Base-by-base conservation (phyloP, 1,284 basidiomycete genomes). In the Tremellales sp. region DNA sequence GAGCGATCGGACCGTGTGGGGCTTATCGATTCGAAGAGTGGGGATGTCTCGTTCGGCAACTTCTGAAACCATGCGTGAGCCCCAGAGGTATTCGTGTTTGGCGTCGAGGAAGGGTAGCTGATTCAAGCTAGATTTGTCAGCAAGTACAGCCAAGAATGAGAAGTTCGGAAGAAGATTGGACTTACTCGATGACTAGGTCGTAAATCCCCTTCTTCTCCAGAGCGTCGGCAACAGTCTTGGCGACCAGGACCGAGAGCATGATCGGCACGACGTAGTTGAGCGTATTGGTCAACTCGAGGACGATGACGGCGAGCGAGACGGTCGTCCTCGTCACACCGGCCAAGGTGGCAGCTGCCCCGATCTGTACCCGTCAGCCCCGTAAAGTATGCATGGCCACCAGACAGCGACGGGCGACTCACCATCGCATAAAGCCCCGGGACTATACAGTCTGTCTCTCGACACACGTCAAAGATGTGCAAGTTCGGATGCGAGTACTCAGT, bases 191-290 rank as follows among this genome's bases (percentile, higher is more conserved):
- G 51, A 92, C 89, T 26, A 97, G 81, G 69, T 97, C 93, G 67
- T 97, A 96, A 48, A 96, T 93, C 11, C 90, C 89, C 70, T 93
- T 94, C 19, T 88, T 88, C 70, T 97, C 89, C 60, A 98, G 75
- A 5, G 86, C 86, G 70, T 97, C 92, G 13, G 88, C 89, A 3
- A 89, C 83, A 0, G 92, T 93, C 78, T 97, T 97, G 24, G 93
- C 92, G 6, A 93, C 85, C 25, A 97, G 79, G 4, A 97, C 76
- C 6, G 70, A 71, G 24, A 97, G 72, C 88, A 97, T 97, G 57
- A 97, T 84, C 1, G 94, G 94, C 0, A 94, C 86, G n/a, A 83
- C 87, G 70, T 97, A 97, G 3, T 89, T 92, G 56, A 98, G 75
- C 1, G 90, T 92, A 55, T 91, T 87, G 1, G 93, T 98, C 42